These are phyloP conservation scores for Daphne laureola DNA, from an alignment of 441 rosid genomes.

Conservation along the genomic window DNA sequence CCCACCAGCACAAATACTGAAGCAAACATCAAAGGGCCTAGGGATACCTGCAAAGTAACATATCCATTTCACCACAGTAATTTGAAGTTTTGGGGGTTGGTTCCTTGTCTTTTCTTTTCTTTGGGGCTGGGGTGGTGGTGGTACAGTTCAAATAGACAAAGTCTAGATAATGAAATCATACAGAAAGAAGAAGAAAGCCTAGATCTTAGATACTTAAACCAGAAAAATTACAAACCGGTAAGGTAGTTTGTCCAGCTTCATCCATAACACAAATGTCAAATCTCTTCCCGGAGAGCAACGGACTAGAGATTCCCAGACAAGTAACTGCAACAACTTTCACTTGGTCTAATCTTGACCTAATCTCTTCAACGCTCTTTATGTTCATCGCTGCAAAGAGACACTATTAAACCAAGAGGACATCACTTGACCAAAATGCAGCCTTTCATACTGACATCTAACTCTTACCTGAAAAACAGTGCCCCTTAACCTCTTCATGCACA, in stretches of 20 bases:
- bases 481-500: constrained; percentile 75
- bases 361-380: constrained; percentile 52
- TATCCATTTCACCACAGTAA: constrained; percentile 13
- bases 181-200: neutral
- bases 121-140: no score
- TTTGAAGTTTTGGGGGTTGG: constrained; percentile 5
- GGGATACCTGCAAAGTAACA: constrained; percentile 52
- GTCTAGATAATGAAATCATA: neutral
- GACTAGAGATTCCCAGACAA: constrained; percentile 86
- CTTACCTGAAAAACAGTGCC: constrained; percentile 75
- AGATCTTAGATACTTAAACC: constrained; percentile 10
- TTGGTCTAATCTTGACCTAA: constrained; percentile 58
- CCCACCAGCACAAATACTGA: constrained; percentile 94
- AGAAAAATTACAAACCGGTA: constrained; percentile 57
- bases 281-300: constrained; percentile 73
- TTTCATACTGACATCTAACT: constrained; percentile 5
- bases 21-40: constrained; percentile 88
- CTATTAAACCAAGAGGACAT: constrained; percentile 19
- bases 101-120: no score
- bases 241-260: constrained; percentile 97
- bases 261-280: constrained; percentile 96
- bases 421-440: constrained; percentile 9
- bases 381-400: constrained; percentile 45
- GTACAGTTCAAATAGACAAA: no score
- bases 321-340: constrained; percentile 92